A percentile compares a stretch with the other conserved stretches of the same genome.
Evolutionary conservation across 2,329 filamentous ascomycete genomes (phyloP).

Genomic region (Cordyceps pruinosa): DNA sequence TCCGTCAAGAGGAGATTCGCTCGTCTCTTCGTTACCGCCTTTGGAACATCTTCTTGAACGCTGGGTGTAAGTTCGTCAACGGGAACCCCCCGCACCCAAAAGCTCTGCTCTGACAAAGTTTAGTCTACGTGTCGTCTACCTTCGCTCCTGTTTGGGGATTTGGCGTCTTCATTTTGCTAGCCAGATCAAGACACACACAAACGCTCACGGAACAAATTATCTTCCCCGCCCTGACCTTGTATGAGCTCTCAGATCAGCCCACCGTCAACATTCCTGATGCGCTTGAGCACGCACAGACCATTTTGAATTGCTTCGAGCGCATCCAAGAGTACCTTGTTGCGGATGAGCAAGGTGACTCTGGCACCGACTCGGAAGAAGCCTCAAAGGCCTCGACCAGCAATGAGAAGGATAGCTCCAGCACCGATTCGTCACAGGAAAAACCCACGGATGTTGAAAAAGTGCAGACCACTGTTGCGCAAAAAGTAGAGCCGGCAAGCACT

Average conservation of each 20-base stretch:
- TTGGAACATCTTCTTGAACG: slow-evolving; percentile 15
- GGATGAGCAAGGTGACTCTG: slow-evolving; percentile 14
- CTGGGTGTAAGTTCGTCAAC: slow-evolving; percentile 13
- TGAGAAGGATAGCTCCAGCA: background rate
- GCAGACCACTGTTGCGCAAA: background rate
- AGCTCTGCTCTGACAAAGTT: background rate
- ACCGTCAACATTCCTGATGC: slow-evolving; percentile 16
- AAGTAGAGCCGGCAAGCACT: background rate
- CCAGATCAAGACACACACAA: slow-evolving; percentile 8
- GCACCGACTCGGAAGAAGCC: background rate
- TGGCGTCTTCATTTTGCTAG: slow-evolving; percentile 15
- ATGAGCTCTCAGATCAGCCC: slow-evolving; percentile 18
- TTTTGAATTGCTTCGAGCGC: slow-evolving; percentile 17
- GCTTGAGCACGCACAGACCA: slow-evolving; percentile 17
- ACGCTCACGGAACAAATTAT: slow-evolving; percentile 18
- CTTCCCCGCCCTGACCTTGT: slow-evolving; percentile 18
- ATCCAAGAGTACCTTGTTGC: slow-evolving; percentile 19
- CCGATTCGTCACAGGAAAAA: background rate
- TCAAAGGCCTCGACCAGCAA: background rate
- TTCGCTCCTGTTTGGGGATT: slow-evolving; percentile 19
- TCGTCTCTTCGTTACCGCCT: slow-evolving; percentile 22
- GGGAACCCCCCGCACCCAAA: no score
- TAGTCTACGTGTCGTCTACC: slow-evolving; percentile 13
- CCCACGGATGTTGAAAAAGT: background rate
- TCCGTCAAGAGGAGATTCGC: slow-evolving; percentile 31